Evolutionary conservation across 495 filamentous ascomycete species (phyloP), one percentile per base, ranked within the genome.

Genomic region (Lophiotrema nucula): DNA sequence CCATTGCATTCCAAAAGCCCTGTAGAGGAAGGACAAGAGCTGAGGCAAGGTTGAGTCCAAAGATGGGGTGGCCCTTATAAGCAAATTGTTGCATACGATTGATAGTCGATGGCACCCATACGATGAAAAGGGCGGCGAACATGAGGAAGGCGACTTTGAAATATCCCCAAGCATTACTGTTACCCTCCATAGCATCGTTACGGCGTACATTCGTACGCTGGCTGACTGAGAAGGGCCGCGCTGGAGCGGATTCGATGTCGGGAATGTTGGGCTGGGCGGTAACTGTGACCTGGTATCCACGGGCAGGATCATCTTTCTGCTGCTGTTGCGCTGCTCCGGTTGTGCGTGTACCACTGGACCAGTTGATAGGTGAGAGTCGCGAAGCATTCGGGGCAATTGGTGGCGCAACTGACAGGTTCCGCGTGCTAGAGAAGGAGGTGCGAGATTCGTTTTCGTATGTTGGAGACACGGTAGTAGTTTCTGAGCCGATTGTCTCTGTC

Each of bases 101-200:
- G 53, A 84, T 77, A 18, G 85, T 88, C 1, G 89, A 92, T 1
- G 90, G 90, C 4, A 92, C 83, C 90, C 90, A 96, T 18, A 89
- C 92, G 33, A 92, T 80, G 33, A 91, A 75, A 47, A 96, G 76
- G 0, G 88, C 88, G 12, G 85, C 76, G 68, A 95, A 95, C 75
- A 93, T 95, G n/a, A 95, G 76, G 65, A 92, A 81, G 0, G 90
- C 85, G 51, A 88, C 91, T 55, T 91, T 91, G 43, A 82, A 85
- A 68, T 93, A 96, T 0, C 84, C 83, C 85, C 85, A 92, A 2
- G 85, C 83, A 3, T 83, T 84, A 23, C 25, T 56, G 37, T 56
- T 69, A 6, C 19, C 62, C 0, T 56, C 65, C 35, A 59, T 69
- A 2, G 74, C 65, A 21, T 23, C 45, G 50, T 49, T 44, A 31